Base-by-base conservation (phyloP, 768 basidiomycete species). In the Lactifluus rugatus region DNA sequence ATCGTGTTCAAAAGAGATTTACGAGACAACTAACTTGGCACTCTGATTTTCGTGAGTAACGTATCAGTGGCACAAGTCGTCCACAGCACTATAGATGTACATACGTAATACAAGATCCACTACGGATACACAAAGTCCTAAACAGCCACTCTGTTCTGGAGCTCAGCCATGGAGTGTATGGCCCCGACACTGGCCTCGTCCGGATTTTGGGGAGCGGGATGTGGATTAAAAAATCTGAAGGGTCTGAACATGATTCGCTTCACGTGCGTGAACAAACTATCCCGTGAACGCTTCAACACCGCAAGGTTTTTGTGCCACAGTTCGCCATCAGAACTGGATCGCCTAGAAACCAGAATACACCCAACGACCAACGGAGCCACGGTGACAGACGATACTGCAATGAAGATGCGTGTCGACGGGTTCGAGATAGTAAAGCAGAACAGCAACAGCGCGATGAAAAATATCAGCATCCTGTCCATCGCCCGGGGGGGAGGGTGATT, bases 381-480 rank as follows among this genome's bases (percentile, higher is more conserved):
- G 31, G 52, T 0, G 21, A 13, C 19, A 11, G 61, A 50, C 16
- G 16, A 23, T 17, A 55, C 21, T 11, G 23, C 32, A 14, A 62
- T 34, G 16, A 36, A 47, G 25, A 52, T 32, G 17, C 49, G 53
- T 34, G 60, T 64, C 13, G 42, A 11, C 1, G 14, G 14, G n/a
- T 55, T 50, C 39, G 62, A 54, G 16, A 48, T 47, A 2, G 10
- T 17, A 53, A 55, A 62, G 32, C 56, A 62, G 2, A 64, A 21
- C 1, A 58, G 14, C 31, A 62, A 32, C 31, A 62, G 21, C 6
- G 57, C 54, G 13, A 59, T 37, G 28, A 51, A 42, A 44, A 62
- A 64, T 1, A 25, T 54, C 54, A 49, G 28, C 51, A 62, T 56
- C 26, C 63, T 64, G 32, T 26, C 5, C 37, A 17, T 17, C 37